Evolutionary conservation across 2,329 filamentous ascomycete species (phyloP).

Genomic region (Alternaria gaisen): DNA sequence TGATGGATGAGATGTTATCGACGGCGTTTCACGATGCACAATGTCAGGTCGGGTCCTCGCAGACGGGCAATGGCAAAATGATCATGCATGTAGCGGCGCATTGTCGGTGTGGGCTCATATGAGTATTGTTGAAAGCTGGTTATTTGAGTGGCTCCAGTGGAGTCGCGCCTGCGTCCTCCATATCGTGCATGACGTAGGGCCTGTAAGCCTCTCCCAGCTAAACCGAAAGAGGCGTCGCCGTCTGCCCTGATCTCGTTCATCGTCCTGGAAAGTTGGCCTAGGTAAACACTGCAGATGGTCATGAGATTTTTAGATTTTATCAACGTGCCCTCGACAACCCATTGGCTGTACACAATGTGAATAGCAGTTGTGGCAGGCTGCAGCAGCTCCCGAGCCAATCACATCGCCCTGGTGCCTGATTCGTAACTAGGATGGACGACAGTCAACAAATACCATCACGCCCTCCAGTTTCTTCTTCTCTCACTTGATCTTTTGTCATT

Average conservation of each 20-base stretch:
- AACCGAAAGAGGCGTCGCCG: not conserved
- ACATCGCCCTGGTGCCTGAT: not conserved
- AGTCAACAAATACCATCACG: not conserved
- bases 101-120: constrained; percentile 10
- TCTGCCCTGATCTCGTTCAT: not conserved
- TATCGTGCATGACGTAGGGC: constrained; percentile 12
- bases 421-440: not conserved
- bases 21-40: not conserved
- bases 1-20: constrained; percentile 1
- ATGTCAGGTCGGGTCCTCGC: not conserved
- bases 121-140: constrained; percentile 10
- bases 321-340: not conserved
- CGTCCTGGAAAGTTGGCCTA: not conserved
- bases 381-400: not conserved
- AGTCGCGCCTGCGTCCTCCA: constrained; percentile 3
- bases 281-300: not conserved
- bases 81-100: not conserved
- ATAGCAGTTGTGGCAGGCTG: not conserved
- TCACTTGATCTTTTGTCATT: not conserved
- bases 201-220: constrained; percentile 5
- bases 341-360: not conserved
- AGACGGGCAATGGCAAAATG: not conserved
- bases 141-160: constrained; percentile 11
- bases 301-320: not conserved
- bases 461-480: not conserved